Evolutionary conservation across 2,329 filamentous ascomycete species (phyloP).

Genomic region (Phialocephala sp.): DNA sequence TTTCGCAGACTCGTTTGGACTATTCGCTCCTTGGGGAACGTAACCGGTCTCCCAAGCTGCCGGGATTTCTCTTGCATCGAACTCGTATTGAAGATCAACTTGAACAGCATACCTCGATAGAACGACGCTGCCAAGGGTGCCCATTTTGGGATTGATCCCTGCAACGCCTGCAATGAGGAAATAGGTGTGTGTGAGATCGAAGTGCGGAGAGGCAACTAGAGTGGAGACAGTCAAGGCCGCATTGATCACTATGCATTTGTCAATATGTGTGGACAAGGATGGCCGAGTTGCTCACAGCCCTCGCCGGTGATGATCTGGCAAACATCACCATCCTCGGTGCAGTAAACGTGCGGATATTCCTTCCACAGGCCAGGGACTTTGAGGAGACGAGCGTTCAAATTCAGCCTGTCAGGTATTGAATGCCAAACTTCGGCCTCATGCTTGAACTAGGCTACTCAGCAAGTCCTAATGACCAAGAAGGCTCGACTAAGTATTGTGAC

Average conservation of each 20-base stretch:
- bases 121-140: constrained; percentile 69
- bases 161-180: constrained; percentile 74
- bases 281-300: constrained; percentile 3
- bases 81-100: constrained; percentile 75
- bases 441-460: constrained; percentile 10
- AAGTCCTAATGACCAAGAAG: not conserved
- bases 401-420: not conserved
- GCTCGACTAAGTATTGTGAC: constrained; percentile 47
- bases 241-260: constrained; percentile 63
- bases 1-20: constrained; percentile 59
- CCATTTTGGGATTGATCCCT: constrained; percentile 70
- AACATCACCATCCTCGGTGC: constrained; percentile 1
- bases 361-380: constrained; percentile 15
- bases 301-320: constrained; percentile 19
- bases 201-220: constrained; percentile 60
- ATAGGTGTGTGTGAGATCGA: constrained; percentile 70
- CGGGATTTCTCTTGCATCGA: constrained; percentile 71
- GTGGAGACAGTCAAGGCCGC: constrained; percentile 68
- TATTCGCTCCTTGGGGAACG: constrained; percentile 62
- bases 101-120: constrained; percentile 73
- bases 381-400: constrained; percentile 2
- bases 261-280: not conserved
- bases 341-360: constrained; percentile 13
- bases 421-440: constrained; percentile 14
- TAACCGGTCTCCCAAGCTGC: constrained; percentile 69